Evolutionary conservation across 192 early-diverging fungal genomes (phyloP), one percentile per base, ranked within the genome.

Genomic region (Cetraspora pellucida): DNA sequence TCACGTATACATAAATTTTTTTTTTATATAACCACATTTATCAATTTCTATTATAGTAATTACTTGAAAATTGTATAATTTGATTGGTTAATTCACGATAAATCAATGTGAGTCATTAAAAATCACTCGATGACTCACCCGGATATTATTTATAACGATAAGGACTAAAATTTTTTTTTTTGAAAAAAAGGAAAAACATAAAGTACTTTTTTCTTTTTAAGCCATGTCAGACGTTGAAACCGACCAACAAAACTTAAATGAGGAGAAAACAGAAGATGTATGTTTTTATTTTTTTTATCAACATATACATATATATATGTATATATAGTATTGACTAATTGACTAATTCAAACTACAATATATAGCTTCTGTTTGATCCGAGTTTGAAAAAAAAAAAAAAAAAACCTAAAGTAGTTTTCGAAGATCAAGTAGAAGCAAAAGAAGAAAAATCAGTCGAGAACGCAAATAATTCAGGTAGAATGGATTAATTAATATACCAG

Each of bases 371-470:
- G 21, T 73, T 73, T 44, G 72, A 73, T 73, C 72, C 72, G 21
- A 27, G 30, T 73, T 60, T 85, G 63, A 86, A 86, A 82, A 91
- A 91, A 80, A 91, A 91, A 79, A 91, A 88, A 80, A 87, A 87
- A 46, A 91, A 91, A 83, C 89, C 89, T 87, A 78, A 75, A 69
- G 84, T 83, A 28, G 75, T 77, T 43, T 81, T 81, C 74, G 84
- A 85, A 55, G 72, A 78, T 70, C 81, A 84, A 54, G 31, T 81
- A 43, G 82, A 85, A 59, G 14, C 75, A 28, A 49, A 49, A 37
- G 78, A 72, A 37, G 63, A 74, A 59, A 66, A 54, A 21, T 46
- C 57, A 55, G 46, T 23, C 52, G 31, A 63, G 55, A 54, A 57
- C 7, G 78, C 57, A 5, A 67, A 78, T 19, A 44, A 45, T 21